Evolutionary conservation across 768 basidiomycete species (phyloP), one percentile per base, ranked within the genome.

Genomic region (Lentinula raphanica): DNA sequence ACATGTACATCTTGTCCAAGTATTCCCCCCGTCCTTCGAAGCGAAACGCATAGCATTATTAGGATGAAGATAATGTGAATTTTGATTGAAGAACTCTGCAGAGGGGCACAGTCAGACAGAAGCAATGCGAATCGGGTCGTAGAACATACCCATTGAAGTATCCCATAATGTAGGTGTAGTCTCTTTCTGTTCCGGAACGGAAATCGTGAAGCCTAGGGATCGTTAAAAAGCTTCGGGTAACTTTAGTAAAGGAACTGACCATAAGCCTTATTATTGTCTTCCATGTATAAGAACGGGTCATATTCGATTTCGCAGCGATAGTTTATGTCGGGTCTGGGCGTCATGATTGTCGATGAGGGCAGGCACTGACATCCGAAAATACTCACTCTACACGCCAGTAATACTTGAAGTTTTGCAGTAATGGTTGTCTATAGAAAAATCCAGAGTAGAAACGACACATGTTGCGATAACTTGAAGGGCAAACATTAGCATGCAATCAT

Each of bases 241-340:
- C 13, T 9, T 13, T n/a, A 5, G 7, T n/a, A 7, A 27, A 5
- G 25, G 23, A 2, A 59, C 72, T 21, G 40, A 77, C 78, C 75
- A 57, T 80, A 80, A 11, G 74, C 61, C 59, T 80, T 79, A 49
- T 78, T 66, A 60, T 88, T 76, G 51, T 86, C 82, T 65, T 88
- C 76, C 92, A 95, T 92, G 56, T 84, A 76, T 46, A 86, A 69
- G 78, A 95, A 95, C 0, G 93, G 91, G 63, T 93, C 90, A 58
- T 84, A 84, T 21, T 27, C 44, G 5, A 56, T 46, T 42, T 56
- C 54, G 17, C 93, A 95, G 71, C 79, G 85, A 65, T 79, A 78
- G 64, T 83, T 81, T 60, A 87, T 75, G 59, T 76, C 73, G 7
- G 86, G 86, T 60, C 83, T 83, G 36, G 12, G 25, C 15, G 19